Base-by-base conservation (phyloP, 129 eudicot genomes). In the Centrapalus pauciflorus region DNA sequence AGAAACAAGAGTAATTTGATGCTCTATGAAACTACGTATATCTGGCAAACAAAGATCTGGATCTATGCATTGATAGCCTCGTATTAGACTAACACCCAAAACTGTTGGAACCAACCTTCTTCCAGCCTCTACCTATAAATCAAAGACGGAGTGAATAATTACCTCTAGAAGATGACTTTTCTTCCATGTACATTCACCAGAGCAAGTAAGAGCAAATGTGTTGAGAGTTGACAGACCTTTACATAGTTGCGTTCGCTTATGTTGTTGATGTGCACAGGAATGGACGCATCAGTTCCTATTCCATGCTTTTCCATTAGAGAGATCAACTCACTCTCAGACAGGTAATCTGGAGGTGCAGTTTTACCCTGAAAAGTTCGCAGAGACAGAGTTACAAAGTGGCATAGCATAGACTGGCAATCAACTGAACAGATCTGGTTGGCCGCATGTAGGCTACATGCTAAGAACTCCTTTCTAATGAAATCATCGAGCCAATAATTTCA, bases 1-100 rank as follows among this genome's bases (percentile, higher is more conserved):
- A 20, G 96, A 90, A 61, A 91, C 86, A 16, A 87, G 93, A 52
- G 86, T 75, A 58, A 90, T 90, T 70, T 90, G 97, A 26, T 90
- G 93, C 77, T 90, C 97, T 24, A 90, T 90, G 75, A 90, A 90
- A 76, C 95, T 77, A 29, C 97, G 85, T 27, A 90, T 90, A 67
- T 90, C 97, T 1, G 97, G 97, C 75, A 90, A 79, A 79, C 95
- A 90, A 32, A 90, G 86, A 79, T 90, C 97, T 27, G 97, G 96
- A 79, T 90, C 97, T 59, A 79, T 90, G 63, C 84, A 80, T 32
- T 90, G 97, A 67, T 90, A 90, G n/a, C 97, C 97, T 83, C 97
- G 74, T 27, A 90, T 80, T 24, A 90, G 81, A 69, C 88, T 87
- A 68, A 90, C 72, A 50, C 97, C 97, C 40, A 90, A 84, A 54